These are phyloP conservation scores for Lachnellula occidentalis DNA, from an alignment of 2,329 filamentous ascomycete species.

Conservation along the genomic window DNA sequence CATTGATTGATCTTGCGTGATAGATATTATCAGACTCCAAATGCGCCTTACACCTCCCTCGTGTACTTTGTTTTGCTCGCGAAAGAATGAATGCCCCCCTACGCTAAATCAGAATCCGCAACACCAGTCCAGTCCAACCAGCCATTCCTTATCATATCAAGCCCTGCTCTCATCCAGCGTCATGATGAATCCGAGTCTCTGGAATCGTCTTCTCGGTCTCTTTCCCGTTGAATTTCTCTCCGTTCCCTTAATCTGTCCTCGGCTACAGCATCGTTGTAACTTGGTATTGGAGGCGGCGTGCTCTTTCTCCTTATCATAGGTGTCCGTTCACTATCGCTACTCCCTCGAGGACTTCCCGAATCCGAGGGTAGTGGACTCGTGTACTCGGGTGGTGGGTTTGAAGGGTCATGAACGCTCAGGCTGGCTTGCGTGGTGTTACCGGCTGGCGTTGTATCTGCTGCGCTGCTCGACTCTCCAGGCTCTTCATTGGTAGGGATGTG, in stretches of 20 bases:
- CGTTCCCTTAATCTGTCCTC: conserved; percentile 24
- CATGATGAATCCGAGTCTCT: not conserved
- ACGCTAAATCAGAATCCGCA: not conserved
- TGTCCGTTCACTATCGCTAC: conserved; percentile 47
- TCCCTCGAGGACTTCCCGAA: conserved; percentile 47
- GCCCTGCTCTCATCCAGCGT: not conserved
- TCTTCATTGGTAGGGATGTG: conserved; percentile 65
- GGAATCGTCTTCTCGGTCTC: not conserved
- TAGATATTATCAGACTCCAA: not conserved
- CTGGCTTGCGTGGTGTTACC: conserved; percentile 14
- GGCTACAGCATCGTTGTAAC: conserved; percentile 31
- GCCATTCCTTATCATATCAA: not conserved
- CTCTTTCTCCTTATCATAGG: conserved; percentile 40
- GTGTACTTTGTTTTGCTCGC: not conserved
- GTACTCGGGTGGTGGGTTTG: conserved; percentile 66
- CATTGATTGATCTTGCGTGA: not conserved
- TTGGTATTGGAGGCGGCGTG: conserved; percentile 32
- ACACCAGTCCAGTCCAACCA: not conserved
- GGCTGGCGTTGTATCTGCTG: conserved; percentile 26
- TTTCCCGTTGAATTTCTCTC: conserved; percentile 13
- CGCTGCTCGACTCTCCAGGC: conserved; percentile 45
- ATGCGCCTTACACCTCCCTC: not conserved
- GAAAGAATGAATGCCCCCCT: not conserved
- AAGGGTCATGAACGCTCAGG: conserved; percentile 39
- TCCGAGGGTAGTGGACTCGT: conserved; percentile 60